Percentiles rank a stretch among this genome's conserved stretches.
phyloP scores from a whole-genome alignment of 2,329 filamentous ascomycete species.

The Diaporthe vaccinii region DNA sequence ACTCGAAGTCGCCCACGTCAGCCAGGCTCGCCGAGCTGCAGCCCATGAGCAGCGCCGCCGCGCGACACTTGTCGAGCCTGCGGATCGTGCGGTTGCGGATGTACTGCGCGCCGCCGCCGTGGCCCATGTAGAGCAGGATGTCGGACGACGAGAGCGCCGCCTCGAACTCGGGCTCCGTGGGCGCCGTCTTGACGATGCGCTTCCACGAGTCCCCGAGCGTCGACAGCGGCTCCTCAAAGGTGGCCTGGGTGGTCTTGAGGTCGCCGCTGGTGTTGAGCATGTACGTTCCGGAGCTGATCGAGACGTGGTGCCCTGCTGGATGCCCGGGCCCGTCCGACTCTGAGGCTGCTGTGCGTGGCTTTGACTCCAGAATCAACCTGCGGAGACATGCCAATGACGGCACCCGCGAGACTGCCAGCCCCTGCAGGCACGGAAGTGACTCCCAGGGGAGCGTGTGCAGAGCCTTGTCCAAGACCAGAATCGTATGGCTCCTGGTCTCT shows the following conservation, averaged over 20 bases:
- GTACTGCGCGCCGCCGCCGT: constrained; percentile 95
- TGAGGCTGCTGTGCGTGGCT: constrained; percentile 30
- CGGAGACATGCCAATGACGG: constrained; percentile 88
- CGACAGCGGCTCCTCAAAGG: constrained; percentile 76
- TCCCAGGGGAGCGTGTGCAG: constrained; percentile 97
- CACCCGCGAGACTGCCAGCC: constrained; percentile 85
- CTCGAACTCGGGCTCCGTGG: constrained; percentile 84
- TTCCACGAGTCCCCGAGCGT: constrained; percentile 79
- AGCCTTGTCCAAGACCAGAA: constrained; percentile 91
- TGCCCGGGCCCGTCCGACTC: constrained; percentile 43
- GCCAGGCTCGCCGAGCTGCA: constrained; percentile 88
- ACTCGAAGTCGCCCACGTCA: constrained; percentile 89
- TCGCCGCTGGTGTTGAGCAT: constrained; percentile 93
- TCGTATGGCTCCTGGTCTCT: constrained; percentile 73
- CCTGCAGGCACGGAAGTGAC: constrained; percentile 87
- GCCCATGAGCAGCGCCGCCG: constrained; percentile 91
- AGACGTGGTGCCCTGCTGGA: constrained; percentile 68
- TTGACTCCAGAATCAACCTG: constrained; percentile 75
- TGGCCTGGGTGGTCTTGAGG: constrained; percentile 82
- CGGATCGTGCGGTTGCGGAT: constrained; percentile 88
- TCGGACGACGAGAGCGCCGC: constrained; percentile 74
- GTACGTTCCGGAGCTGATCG: constrained; percentile 73
- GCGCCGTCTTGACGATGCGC: constrained; percentile 75
- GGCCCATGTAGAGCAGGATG: constrained; percentile 93
- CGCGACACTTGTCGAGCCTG: constrained; percentile 79